Base-by-base conservation (phyloP, 306 rosid species). In the Dicorynia guianensis region DNA sequence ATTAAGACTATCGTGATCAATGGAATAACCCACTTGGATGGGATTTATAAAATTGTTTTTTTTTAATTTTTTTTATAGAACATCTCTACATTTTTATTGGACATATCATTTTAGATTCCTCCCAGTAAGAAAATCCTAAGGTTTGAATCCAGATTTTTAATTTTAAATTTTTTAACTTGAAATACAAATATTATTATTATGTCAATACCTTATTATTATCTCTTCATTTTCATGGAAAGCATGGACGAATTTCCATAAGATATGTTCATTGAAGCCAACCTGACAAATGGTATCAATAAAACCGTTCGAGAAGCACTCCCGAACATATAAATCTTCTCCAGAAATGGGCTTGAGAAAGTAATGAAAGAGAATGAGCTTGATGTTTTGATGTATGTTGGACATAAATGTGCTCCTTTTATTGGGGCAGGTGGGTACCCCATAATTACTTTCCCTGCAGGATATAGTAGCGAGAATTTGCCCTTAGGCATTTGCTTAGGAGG, bases 401-500 rank as follows among this genome's bases (percentile, higher is more conserved):
- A 63, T 13, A 34, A 6, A 20, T 44, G 66, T 35, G 53, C 77
- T 54, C 50, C 67, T 2, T 73, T 84, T 19, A 81, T 87, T 1
- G 83, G 79, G 14, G 52, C 44, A 17, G 90, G 90, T 25, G 88
- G 88, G 0, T 81, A 75, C 46, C 90, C 90, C 0, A 82, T 79
- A 56, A 81, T 86, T 18, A 65, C 35, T 40, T 84, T 84, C 42
- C 86, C 81, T 6, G 91, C 86, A 5, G 88, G 83, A 44, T 84
- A 62, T 60, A 80, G 71, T 48, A 14, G 8, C 35, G 43, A 69
- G 3, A 46, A 42, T 0, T 65, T 77, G 66, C 87, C 87, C 1
- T 82, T 84, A 33, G 91, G 83, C 11, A 73, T 84, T 60, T 69
- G 48, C 71, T 84, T 82, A 12, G 85, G 86, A 11, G 85, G 88